These are phyloP conservation scores for Tephrocybe sp. DNA, from an alignment of 768 basidiomycete genomes.

Conservation along the genomic window DNA sequence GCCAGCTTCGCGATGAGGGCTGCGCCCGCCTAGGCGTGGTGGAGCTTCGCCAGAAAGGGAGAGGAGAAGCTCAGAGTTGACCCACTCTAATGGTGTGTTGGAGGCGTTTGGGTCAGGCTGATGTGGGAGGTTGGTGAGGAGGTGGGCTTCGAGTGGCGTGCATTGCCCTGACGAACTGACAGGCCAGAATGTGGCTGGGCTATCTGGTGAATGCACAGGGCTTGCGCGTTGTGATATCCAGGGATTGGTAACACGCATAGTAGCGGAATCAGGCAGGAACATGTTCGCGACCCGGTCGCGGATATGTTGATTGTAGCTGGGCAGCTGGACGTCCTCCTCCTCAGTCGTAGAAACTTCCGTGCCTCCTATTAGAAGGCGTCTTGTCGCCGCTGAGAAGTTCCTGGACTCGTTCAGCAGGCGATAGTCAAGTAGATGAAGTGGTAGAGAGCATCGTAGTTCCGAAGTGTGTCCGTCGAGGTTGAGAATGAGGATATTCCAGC, in stretches of 20 bases:
- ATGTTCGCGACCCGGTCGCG: conserved; percentile 85
- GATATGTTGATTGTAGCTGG: conserved; percentile 86
- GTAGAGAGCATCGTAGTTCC: conserved; percentile 92
- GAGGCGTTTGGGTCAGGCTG: conserved; percentile 38
- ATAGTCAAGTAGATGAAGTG: conserved; percentile 78
- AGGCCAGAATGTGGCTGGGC: conserved; percentile 13
- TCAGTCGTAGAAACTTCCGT: conserved; percentile 35
- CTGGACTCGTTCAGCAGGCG: conserved; percentile 74
- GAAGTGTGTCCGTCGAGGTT: conserved; percentile 92
- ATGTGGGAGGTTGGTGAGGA: conserved; percentile 42
- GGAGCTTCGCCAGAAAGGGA: conserved; percentile 47
- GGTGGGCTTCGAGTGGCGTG: conserved; percentile 38
- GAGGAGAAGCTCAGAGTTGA: conserved; percentile 81
- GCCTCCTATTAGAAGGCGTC: conserved; percentile 60
- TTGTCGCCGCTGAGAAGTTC: conserved; percentile 66
- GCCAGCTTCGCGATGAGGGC: conserved; percentile 16
- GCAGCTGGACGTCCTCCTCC: conserved; percentile 73
- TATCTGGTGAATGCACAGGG: conserved; percentile 25
- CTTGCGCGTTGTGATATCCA: conserved; percentile 48
- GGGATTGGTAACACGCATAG: conserved; percentile 62
- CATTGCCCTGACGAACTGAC: conserved; percentile 30
- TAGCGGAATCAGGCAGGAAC: conserved; percentile 62
- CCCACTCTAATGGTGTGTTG: conserved; percentile 64
- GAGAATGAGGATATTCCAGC: conserved; percentile 74
- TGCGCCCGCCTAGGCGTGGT: conserved; percentile 25